Conservation (phyloP, 1,284 basidiomycete species). For the Schizopora paradoxa region DNA sequence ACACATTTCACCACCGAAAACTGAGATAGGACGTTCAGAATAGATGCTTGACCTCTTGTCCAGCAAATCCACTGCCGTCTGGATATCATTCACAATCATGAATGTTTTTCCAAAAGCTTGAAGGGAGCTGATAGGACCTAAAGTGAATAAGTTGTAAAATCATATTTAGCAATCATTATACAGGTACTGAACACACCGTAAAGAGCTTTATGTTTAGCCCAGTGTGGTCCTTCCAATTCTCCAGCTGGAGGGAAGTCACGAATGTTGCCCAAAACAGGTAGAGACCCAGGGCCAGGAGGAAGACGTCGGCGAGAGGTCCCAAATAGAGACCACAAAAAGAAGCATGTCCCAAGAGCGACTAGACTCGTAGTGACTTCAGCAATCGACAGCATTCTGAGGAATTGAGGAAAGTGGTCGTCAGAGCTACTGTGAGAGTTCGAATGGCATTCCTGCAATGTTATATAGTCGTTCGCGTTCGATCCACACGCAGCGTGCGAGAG, state of each 20-base stretch:
- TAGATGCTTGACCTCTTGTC: slow-evolving; percentile 17
- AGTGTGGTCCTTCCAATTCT: slow-evolving; percentile 11
- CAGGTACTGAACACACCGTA: slow-evolving; percentile 6
- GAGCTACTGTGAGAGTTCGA: too few relatives aligned
- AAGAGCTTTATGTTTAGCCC: slow-evolving; percentile 9
- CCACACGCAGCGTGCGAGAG: too few relatives aligned
- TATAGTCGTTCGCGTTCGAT: too few relatives aligned
- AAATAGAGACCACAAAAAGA: too few relatives aligned
- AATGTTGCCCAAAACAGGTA: slow-evolving; percentile 15
- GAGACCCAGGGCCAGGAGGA: slow-evolving; percentile 16
- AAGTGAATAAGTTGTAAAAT: not conserved
- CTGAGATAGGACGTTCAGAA: slow-evolving; percentile 1
- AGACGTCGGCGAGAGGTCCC: slow-evolving; percentile 5
- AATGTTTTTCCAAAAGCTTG: slow-evolving; percentile 15
- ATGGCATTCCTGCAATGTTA: too few relatives aligned
- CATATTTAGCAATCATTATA: not conserved
- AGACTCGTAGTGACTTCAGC: too few relatives aligned
- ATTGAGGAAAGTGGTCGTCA: too few relatives aligned
- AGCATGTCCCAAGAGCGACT: too few relatives aligned
- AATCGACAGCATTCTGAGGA: too few relatives aligned
- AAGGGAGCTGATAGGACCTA: slow-evolving; percentile 11
- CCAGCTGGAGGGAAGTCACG: slow-evolving; percentile 9
- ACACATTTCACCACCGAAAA: slow-evolving; percentile 3
- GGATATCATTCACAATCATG: slow-evolving; percentile 14
- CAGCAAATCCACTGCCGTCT: slow-evolving; percentile 17